Evolutionary conservation across 1,139 yeast genomes (phyloP).

Genomic region (Schwanniomyces etchellsii): DNA sequence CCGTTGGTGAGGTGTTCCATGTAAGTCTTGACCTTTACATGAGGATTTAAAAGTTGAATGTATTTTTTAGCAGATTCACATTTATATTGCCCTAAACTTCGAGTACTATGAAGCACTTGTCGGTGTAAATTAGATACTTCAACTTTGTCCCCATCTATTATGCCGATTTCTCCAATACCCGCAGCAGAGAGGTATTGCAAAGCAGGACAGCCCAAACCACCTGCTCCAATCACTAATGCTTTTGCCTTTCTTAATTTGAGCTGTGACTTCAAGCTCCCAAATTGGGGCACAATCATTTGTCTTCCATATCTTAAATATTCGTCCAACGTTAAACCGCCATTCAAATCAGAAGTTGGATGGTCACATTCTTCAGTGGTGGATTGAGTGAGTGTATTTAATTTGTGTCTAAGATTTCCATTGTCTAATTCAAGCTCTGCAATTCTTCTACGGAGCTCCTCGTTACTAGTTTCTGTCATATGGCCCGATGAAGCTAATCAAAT

Average conservation of each 20-base stretch:
- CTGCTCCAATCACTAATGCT: constrained; percentile 87
- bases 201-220: constrained; percentile 95
- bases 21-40: constrained; percentile 50
- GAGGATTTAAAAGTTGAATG: constrained; percentile 57
- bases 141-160: constrained; percentile 81
- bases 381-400: background rate
- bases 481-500: no score
- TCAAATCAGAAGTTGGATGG: no score
- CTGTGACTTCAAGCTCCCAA: constrained; percentile 58
- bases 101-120: constrained; percentile 74
- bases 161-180: constrained; percentile 82
- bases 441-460: no score
- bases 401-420: constrained; percentile 13
- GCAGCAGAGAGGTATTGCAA: constrained; percentile 79
- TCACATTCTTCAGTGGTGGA: background rate
- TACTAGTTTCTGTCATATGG: no score
- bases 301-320: constrained; percentile 88
- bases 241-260: constrained; percentile 47
- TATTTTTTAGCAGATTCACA: constrained; percentile 69
- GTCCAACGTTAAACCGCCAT: constrained; percentile 32
- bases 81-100: constrained; percentile 62
- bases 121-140: constrained; percentile 85
- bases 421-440: no score
- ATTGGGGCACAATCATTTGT: constrained; percentile 85
- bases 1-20: constrained; percentile 44